phyloP scores from a whole-genome alignment of 768 basidiomycete genomes.

The Collybia mongolica region DNA sequence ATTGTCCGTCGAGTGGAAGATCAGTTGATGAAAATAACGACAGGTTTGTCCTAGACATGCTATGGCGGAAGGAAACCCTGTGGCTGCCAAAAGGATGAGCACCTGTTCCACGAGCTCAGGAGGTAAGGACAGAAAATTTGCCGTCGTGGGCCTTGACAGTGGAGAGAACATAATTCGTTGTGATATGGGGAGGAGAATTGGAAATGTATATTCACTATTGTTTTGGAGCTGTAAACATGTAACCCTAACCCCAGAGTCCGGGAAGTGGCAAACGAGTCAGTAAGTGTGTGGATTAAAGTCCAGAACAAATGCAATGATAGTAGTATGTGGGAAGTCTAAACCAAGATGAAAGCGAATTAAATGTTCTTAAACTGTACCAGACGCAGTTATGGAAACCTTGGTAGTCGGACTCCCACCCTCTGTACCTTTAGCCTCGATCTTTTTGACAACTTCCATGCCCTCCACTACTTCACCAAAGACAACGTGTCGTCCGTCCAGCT shows the following conservation, averaged over 20 bases:
- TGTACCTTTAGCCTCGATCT: slow-evolving; percentile 49
- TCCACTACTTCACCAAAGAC: slow-evolving; percentile 72
- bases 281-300: background rate
- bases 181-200: too few relatives aligned
- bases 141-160: background rate
- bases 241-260: too few relatives aligned
- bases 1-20: slow-evolving; percentile 12
- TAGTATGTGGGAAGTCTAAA: background rate
- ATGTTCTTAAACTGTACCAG: slow-evolving; percentile 41
- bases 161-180: too few relatives aligned
- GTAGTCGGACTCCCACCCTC: slow-evolving; percentile 34
- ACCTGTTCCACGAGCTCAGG: slow-evolving; percentile 17
- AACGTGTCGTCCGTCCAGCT: slow-evolving; percentile 66
- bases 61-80: slow-evolving; percentile 12
- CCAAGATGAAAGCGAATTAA: background rate
- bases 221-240: too few relatives aligned
- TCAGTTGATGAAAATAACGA: slow-evolving; percentile 12
- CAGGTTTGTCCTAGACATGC: slow-evolving; percentile 14
- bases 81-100: slow-evolving; percentile 11
- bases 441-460: slow-evolving; percentile 64
- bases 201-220: too few relatives aligned
- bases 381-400: slow-evolving; percentile 57
- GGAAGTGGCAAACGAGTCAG: too few relatives aligned
- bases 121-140: slow-evolving; percentile 13
- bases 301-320: background rate